Evolutionary conservation across 1,284 basidiomycete species (phyloP), one percentile per base, ranked within the genome.

Genomic region (Pseudozyma pruni): DNA sequence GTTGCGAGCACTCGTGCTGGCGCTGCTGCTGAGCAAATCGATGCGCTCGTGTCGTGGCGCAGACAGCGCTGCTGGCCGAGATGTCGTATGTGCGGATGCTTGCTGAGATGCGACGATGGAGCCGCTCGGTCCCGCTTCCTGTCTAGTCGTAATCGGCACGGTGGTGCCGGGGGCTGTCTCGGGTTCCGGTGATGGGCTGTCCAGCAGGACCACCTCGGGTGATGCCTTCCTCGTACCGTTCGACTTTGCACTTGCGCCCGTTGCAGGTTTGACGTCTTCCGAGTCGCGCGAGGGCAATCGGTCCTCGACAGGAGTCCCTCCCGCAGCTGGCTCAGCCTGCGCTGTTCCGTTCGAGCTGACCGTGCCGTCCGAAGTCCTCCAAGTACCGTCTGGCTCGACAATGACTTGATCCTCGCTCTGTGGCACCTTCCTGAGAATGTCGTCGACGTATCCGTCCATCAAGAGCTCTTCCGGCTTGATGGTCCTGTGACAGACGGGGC

Each of bases 351-450:
- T 44, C 31, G 68, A 79, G 11, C 47, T 62, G 76, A 88, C 90
- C 81, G 90, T 91, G 83, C 91, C 88, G 83, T 98, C 92, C 16
- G 87, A 85, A 0, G 93, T 93, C 80, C 95, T 93, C 96, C 96
- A 99, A 78, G 93, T 89, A 0, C 93, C 94, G 80, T 95, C 90
- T 0, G 93, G 88, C 83, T 98, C 94, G 10, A 98, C 89, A 35
- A 95, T 87, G 11, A 98, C 94, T 71, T 94, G 91, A 54, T 98
- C 95, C 8, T 93, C 88, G 52, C 86, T 86, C 25, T 93, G 90
- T 0, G 91, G 88, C 4, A 90, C 91, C 25, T 86, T 83, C 74
- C 88, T 88, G 75, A 96, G 83, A 49, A 97, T 94, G 55, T 89
- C 87, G 69, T 91, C 59, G 2, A 83, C 90, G 66, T 83, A 94